Conservation (phyloP, 2,329 filamentous ascomycete species). For the Colletotrichum limetticola region DNA sequence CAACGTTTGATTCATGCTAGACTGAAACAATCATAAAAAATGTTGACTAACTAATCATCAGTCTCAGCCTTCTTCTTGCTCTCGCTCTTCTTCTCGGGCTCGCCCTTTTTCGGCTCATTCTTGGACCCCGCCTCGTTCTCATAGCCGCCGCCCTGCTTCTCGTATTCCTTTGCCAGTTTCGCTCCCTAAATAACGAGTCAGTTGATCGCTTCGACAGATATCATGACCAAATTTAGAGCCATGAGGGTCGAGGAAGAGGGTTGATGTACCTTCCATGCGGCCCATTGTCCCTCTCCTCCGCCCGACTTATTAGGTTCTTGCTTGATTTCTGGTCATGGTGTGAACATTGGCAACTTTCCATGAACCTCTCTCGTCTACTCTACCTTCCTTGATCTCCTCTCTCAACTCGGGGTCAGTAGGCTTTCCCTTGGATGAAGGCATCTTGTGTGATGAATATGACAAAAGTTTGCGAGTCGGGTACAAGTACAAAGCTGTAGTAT, state of each 20-base stretch:
- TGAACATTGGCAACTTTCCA: not conserved
- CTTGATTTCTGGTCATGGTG: constrained; percentile 47
- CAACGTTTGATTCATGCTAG: no score
- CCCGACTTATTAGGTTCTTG: constrained; percentile 53
- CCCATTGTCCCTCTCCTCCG: constrained; percentile 47
- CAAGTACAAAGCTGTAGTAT: no score
- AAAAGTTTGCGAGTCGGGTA: not conserved
- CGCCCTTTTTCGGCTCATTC: constrained; percentile 46
- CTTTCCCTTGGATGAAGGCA: constrained; percentile 53
- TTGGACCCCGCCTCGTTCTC: constrained; percentile 53
- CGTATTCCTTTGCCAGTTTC: constrained; percentile 54
- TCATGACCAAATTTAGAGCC: not conserved
- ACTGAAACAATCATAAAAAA: no score
- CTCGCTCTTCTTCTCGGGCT: constrained; percentile 41
- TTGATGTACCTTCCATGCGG: constrained; percentile 34
- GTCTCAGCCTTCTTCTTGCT: constrained; percentile 37
- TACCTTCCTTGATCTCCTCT: constrained; percentile 51
- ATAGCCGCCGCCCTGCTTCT: constrained; percentile 53
- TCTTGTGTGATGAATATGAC: constrained; percentile 33
- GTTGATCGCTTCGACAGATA: rapidly evolving
- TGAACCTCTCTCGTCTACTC: not conserved
- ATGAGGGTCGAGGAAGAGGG: rapidly evolving
- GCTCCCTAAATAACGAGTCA: constrained; percentile 38
- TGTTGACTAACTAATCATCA: not conserved
- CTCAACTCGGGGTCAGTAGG: constrained; percentile 52